phyloP scores from a whole-genome alignment of 768 basidiomycete species.

The Flagelloscypha sp. region DNA sequence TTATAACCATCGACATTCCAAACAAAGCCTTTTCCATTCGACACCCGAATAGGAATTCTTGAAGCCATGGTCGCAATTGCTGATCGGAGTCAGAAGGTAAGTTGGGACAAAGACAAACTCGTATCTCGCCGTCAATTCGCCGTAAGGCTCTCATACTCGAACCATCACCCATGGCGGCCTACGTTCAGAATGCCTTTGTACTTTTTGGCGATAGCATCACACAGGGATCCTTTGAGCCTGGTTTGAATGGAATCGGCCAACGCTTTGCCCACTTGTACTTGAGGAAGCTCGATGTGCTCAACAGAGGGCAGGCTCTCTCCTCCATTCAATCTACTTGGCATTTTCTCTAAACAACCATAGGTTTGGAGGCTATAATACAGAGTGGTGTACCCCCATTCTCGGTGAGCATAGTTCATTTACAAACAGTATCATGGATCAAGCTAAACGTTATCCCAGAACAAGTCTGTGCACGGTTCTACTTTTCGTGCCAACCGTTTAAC shows the following conservation, averaged over 20 bases:
- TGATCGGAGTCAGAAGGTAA: neutral
- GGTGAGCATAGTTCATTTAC: too few relatives aligned
- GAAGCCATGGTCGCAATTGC: slow-evolving; percentile 2
- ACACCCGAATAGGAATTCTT: slow-evolving; percentile 56
- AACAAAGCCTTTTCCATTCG: slow-evolving; percentile 76
- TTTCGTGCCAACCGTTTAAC: too few relatives aligned
- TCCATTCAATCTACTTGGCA: too few relatives aligned
- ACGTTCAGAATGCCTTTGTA: slow-evolving; percentile 57
- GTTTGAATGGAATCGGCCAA: slow-evolving; percentile 53
- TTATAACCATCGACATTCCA: slow-evolving; percentile 77
- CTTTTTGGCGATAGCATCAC: slow-evolving; percentile 82
- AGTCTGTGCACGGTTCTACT: too few relatives aligned
- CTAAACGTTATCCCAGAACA: too few relatives aligned
- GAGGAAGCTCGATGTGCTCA: slow-evolving; percentile 78
- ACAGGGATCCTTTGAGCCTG: slow-evolving; percentile 51
- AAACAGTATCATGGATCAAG: too few relatives aligned
- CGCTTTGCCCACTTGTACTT: slow-evolving; percentile 63
- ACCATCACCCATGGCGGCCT: slow-evolving; percentile 39
- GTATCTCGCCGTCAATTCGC: slow-evolving; percentile 1
- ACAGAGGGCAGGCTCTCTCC: slow-evolving; percentile 82
- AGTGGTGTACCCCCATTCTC: slow-evolving; percentile 77
- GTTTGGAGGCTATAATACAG: slow-evolving; percentile 89
- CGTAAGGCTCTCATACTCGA: neutral
- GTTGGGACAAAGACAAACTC: slow-evolving; percentile 6
- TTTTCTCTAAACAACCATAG: too few relatives aligned